Evolutionary conservation across 208 protist species (phyloP), one percentile per base, ranked within the genome.

Genomic region (Sergeia podlipaevii): DNA sequence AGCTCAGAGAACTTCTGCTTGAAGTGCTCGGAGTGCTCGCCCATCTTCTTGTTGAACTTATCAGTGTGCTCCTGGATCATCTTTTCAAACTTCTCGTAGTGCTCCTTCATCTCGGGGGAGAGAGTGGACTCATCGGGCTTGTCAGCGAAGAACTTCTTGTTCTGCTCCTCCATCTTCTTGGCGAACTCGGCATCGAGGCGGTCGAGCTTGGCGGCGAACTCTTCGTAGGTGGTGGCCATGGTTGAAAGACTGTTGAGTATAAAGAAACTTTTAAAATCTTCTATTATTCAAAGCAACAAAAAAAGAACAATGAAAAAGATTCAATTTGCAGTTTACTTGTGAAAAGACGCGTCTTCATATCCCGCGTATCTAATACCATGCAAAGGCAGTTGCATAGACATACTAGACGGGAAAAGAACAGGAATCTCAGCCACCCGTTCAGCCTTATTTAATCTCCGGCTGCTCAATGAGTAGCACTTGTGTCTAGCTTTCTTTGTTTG

Each of bases 21-120:
- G 69, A 85, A 81, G 60, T 80, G 70, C 45, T 70, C 66, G 10
- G 74, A 81, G 66, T 80, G 70, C 47, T 85, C 74, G 51, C 56
- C 48, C 77, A 85, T 79, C 66, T 80, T 84, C 54, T 80, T 77
- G 63, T 75, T 80, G 70, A 84, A 84, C 52, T 84, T 84, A 27
- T 80, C 77, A 1, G 69, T 80, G 72, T 84, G 72, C 72, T 84
- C 69, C 62, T 84, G 62, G 56, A 82, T 82, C 60, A 82, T 76
- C 55, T 77, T 77, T 54, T 80, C 77, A 47, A 84, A 80, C 71
- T 76, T 76, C 50, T 84, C 77, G 32, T 80, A 84, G 70, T 80
- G 73, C 60, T 80, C 71, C 64, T 78, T 80, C 71, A 84, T 80
- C 51, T 84, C 73, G 11, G 77, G 71, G n/a, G 77, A 84, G 38